Conservation (phyloP, 495 filamentous ascomycete genomes). For the Neurospora terricola region DNA sequence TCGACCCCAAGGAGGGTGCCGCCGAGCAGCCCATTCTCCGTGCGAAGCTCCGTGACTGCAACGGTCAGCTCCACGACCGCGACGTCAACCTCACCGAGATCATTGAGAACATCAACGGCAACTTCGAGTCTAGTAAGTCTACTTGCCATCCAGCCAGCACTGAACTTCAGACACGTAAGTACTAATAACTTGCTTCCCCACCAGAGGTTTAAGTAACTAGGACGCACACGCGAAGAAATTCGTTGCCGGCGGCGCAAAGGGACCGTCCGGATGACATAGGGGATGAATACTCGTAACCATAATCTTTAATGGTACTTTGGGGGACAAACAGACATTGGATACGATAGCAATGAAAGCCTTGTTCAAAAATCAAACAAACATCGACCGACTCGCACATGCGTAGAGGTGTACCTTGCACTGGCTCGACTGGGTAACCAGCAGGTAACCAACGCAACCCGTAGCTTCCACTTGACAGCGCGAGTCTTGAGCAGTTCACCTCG, state of each 20-base stretch:
- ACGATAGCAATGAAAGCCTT: neutral
- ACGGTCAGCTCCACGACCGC: neutral
- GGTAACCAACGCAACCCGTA: neutral
- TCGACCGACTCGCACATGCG: neutral
- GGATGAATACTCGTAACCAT: neutral
- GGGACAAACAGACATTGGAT: neutral
- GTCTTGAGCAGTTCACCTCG: neutral
- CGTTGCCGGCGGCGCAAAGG: neutral
- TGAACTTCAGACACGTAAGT: neutral
- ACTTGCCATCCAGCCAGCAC: neutral
- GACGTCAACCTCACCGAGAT: conserved; percentile 24
- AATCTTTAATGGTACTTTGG: neutral
- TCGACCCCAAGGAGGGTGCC: conserved; percentile 30
- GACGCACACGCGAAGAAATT: neutral
- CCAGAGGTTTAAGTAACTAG: neutral
- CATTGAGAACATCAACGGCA: conserved; percentile 17
- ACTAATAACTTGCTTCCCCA: neutral
- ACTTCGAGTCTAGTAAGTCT: neutral
- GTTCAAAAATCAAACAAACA: neutral
- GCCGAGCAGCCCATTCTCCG: conserved; percentile 22
- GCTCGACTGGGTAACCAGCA: neutral
- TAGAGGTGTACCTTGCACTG: neutral
- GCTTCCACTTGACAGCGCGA: neutral
- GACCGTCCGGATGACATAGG: neutral
- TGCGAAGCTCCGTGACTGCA: conserved; percentile 7